Evolutionary conservation across 148 eudicot species (phyloP).

Genomic region (Polygonum aviculare): DNA sequence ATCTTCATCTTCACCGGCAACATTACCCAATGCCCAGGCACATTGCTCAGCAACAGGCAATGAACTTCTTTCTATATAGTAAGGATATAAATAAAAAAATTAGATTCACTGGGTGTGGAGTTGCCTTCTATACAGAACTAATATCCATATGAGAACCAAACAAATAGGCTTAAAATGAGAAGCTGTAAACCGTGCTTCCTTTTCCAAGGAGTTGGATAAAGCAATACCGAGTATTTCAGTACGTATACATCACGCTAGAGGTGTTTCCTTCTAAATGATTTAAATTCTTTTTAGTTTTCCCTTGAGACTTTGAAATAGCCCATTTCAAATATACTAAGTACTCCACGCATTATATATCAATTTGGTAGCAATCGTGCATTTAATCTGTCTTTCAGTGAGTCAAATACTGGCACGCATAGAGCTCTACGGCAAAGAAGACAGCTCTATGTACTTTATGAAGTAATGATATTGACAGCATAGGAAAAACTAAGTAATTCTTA

Average conservation of each 20-base stretch:
- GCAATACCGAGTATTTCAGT: not conserved
- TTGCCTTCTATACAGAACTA: no score
- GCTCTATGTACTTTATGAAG: not conserved
- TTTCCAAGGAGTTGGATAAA: not conserved
- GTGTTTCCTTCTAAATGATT: not conserved
- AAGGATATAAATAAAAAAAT: not conserved
- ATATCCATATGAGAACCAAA: not conserved
- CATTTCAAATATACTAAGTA: not conserved
- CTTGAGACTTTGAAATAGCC: not conserved
- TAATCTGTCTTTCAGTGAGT: not conserved
- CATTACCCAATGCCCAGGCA: conserved; percentile 99
- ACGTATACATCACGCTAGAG: not conserved
- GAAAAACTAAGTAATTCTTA: not conserved
- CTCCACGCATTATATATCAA: not conserved
- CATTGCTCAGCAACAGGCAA: conserved; percentile 92
- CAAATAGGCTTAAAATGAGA: not conserved
- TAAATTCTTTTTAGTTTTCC: not conserved
- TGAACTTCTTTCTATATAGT: conserved; percentile 63
- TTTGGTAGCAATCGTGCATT: not conserved
- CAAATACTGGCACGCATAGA: not conserved
- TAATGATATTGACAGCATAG: not conserved
- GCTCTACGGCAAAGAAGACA: not conserved
- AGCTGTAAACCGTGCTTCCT: not conserved
- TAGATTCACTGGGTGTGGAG: not conserved
- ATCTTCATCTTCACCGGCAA: conserved; percentile 96